Conservation (phyloP, 177 flowering plant species). For the Telopea speciosissima region DNA sequence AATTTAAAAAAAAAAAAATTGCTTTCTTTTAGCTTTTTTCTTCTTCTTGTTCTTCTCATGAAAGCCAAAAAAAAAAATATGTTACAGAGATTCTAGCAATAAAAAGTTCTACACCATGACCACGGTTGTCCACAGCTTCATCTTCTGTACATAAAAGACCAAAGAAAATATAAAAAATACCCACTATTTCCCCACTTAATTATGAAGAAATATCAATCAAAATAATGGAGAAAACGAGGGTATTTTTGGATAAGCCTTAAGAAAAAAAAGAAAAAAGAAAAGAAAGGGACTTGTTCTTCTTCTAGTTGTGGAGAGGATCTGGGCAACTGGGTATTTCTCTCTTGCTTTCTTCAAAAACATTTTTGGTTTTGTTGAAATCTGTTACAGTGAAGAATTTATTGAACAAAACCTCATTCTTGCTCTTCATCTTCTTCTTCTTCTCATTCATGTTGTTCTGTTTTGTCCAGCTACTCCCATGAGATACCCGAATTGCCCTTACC, state of each 20-base stretch:
- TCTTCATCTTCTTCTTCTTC: constrained; percentile 11
- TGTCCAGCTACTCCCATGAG: constrained; percentile 6
- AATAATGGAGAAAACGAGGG: constrained; percentile 43
- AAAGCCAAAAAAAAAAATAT: background rate
- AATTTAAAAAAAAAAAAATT: too few relatives aligned
- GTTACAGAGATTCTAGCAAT: constrained; percentile 1
- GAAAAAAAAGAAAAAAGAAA: constrained; percentile 6
- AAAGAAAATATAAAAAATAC: constrained; percentile 28
- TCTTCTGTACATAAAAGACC: background rate
- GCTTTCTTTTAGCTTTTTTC: too few relatives aligned
- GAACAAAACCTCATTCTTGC: constrained; percentile 15
- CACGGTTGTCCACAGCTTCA: background rate
- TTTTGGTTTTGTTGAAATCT: constrained; percentile 18
- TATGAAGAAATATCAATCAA: background rate
- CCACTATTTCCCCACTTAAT: constrained; percentile 35
- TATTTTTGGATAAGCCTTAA: constrained; percentile 33
- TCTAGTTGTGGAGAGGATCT: constrained; percentile 72
- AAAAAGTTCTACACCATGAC: background rate
- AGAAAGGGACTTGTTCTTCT: constrained; percentile 2
- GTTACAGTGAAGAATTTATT: constrained; percentile 27
- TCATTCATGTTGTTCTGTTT: background rate
- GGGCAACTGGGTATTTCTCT: constrained; percentile 63
- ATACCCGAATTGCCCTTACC: constrained; percentile 31
- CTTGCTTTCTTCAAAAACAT: constrained; percentile 37
- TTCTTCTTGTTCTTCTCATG: too few relatives aligned